Base-by-base conservation (phyloP, 805 yeast species). In the Ogataea methylovora region DNA sequence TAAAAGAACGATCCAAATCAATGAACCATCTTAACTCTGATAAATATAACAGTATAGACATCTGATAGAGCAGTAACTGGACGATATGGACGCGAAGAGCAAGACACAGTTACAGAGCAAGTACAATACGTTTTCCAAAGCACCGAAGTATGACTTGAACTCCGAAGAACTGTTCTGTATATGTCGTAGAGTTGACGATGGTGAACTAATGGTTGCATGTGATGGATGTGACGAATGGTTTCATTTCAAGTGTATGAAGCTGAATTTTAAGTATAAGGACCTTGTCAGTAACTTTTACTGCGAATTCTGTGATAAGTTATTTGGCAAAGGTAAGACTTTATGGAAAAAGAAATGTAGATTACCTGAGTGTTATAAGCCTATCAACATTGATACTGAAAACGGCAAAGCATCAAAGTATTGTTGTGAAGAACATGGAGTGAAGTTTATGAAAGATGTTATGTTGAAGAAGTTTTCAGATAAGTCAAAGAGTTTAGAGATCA, bases 201-300 rank as follows among this genome's bases (percentile, higher is more conserved):
- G 88, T 2, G 79, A 75, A 38, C 60, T 87, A 52, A 88, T 88
- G 97, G 82, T 88, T n/a, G 85, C 83, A 0, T 87, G 97, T 53
- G 96, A 87, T 52, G 88, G 85, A 5, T 88, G 97, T 58, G 95
- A 86, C 49, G 95, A 85, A 38, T 88, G 97, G 97, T 88, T 70
- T 51, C 97, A 88, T 57, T 84, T 87, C 56, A 62, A 60, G 30
- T 88, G 97, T 52, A 73, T 87, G 69, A 68, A 67, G 34, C 51
- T 86, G 24, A 67, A 76, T 33, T 53, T 52, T 8, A 57, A 63
- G 35, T 70, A 69, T 47, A 67, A 72, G 37, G 64, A 68, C 26
- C 60, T 86, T 33, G 77, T 86, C 9, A 65, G 71, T 30, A 69
- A 71, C 35, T 87, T 71, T 49, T 81, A 63, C 51, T 87, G 97